Conservation (phyloP, 202 grass and related monocot species). For the Eragrostis tef region DNA sequence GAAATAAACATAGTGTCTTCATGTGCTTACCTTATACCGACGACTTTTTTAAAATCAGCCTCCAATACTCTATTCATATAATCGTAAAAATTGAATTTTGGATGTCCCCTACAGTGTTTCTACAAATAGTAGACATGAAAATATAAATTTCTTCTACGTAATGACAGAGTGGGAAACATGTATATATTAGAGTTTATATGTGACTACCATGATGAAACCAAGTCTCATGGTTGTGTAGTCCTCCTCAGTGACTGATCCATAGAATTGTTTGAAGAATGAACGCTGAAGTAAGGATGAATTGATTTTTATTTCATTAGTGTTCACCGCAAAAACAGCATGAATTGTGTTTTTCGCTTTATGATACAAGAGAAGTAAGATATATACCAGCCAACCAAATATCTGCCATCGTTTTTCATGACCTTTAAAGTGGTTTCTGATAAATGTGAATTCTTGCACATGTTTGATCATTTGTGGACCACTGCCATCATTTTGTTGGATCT, state of each 20-base stretch:
- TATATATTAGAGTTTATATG: neutral
- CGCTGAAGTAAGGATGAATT: constrained; percentile 45
- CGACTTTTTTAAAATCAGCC: constrained; percentile 83
- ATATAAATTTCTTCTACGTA: constrained; percentile 2
- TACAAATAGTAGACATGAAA: constrained; percentile 33
- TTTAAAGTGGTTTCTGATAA: constrained; percentile 63
- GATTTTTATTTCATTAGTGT: neutral
- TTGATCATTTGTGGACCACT: constrained; percentile 53
- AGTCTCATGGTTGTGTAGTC: constrained; percentile 78
- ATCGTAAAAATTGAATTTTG: constrained; percentile 74
- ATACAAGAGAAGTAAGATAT: neutral
- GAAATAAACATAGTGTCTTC: neutral
- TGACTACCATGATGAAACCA: constrained; percentile 81
- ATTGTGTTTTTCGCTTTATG: neutral
- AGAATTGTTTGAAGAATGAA: constrained; percentile 87
- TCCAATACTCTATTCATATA: constrained; percentile 88
- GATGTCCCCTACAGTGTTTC: constrained; percentile 62
- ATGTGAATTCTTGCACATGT: constrained; percentile 66
- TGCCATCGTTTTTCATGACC: constrained; percentile 52
- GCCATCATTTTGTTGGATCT: constrained; percentile 52
- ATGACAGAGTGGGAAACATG: neutral
- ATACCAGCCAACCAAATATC: constrained; percentile 72
- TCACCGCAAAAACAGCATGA: neutral
- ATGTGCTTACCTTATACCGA: constrained; percentile 66
- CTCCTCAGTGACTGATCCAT: constrained; percentile 66